Evolutionary conservation across 2,329 filamentous ascomycete genomes (phyloP), one percentile per base, ranked within the genome.

Genomic region (Fusarium hainanense): DNA sequence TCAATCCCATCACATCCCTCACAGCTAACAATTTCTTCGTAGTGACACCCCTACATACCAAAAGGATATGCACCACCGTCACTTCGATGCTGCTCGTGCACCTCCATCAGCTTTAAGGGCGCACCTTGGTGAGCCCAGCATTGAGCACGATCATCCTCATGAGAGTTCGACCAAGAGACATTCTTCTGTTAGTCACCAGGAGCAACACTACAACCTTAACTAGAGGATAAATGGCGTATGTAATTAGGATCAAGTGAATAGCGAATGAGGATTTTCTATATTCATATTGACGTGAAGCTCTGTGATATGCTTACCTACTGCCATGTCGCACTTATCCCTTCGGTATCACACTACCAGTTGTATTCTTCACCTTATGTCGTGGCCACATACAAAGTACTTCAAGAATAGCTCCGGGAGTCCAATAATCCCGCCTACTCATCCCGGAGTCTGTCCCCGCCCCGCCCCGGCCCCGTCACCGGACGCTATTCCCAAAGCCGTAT

Each of bases 101-200:
- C 76, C 75, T 7, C 76, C 77, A 0, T 77, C 76, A 9, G 66
- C 69, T 4, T 46, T 78, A 2, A 66, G 50, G 25, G 11, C 70
- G 63, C 68, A 76, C 5, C 49, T 77, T 6, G 77, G 76, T 20
- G 67, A 71, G 14, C 76, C 76, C 2, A 63, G 48, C 11, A 75
- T 78, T 18, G 76, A 76, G 72, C 77, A 78, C 41, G 70, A 76
- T n/a, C 74, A 75, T 12, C 76, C 77, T 0, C 49, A 77, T 6
- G 76, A 78, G 21, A 78, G 76, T 65, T 68, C 66, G n/a, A 75
- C 71, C 20, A 70, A 59, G 59, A 52, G 76, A 25, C 76, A 78
- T 6, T 71, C 71, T 25, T 74, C 73, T 32, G 49, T 71, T 2
- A 78, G 76, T 60, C 74, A 77, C n/a, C 77, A 78, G 66, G 77